Conservation (phyloP, 345 rosid species). For the Ricinus communis region DNA sequence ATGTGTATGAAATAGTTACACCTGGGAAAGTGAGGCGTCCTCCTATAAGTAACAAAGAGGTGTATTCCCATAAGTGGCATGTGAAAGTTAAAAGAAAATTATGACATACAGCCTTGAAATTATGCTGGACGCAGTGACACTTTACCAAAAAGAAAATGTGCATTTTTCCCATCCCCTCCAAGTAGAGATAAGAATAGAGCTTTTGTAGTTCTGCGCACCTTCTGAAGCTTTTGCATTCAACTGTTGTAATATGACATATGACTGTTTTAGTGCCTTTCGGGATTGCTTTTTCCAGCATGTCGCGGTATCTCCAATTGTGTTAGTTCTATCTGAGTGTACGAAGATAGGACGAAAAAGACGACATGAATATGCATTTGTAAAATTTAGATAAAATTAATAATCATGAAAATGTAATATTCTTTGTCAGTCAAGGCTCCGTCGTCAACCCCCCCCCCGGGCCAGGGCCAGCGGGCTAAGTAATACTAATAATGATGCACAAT, state of each 20-base stretch:
- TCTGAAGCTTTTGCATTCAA: background rate
- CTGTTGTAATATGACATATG: background rate
- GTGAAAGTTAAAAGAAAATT: background rate
- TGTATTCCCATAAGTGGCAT: no score
- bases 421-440: no score
- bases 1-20: background rate
- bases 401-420: no score
- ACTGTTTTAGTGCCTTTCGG: background rate
- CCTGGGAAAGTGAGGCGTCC: background rate
- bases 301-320: background rate
- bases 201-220: background rate
- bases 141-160: background rate
- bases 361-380: background rate
- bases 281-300: background rate
- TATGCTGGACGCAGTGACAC: background rate
- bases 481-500: no score
- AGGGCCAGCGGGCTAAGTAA: no score
- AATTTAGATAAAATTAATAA: no score
- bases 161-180: background rate
- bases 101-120: background rate
- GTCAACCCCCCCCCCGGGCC: no score
- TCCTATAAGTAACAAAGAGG: no score
- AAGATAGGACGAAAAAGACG: background rate
- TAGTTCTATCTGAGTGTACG: background rate
- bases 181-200: background rate